Base-by-base conservation (phyloP, 2,329 filamentous ascomycete genomes). In the Gyromitra esculenta region DNA sequence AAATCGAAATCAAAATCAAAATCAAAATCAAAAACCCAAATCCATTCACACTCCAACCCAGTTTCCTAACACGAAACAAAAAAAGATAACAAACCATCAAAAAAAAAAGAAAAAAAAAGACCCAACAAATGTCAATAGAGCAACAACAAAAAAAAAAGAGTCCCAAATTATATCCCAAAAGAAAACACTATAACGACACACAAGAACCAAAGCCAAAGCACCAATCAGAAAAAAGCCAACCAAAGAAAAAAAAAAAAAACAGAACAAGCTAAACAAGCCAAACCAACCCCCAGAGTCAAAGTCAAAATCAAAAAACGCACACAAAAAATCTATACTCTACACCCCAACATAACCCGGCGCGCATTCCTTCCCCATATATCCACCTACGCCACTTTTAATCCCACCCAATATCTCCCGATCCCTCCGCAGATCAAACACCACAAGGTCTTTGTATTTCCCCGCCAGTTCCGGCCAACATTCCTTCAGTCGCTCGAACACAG, bases 31-130 rank as follows among this genome's bases (percentile, higher is more conserved):
- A 48, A 64, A 63, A 63, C 59, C 60, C 15, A 64, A 63, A 5
- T 15, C 48, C 64, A 66, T 54, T 48, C 45, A 35, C 64, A 56
- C 64, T 56, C 64, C 64, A 67, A 41, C 13, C 35, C 18, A 35
- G 31, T 54, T 54, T 25, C 45, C 15, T n/a, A 50, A 15, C 13
- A 6, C 15, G n/a, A n/a, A 52, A 52, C 31, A 8, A 65, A 65
- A 65, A 31, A 18, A 52, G 11, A 63, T 2, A 85, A 85, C 18
- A 7, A 86, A 85, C 18, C n/a, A 31, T 3, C 25, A 4, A 31
- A 4, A 21, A 13, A 54, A 9, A 65, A 37, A 15, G 25, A 50
- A 52, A 8, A 48, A 48, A n/a, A 54, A 15, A 41, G 15, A 43
- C 43, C 5, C 11, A 15, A 31, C 25, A 31, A 31, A 31, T 31